phyloP scores from a whole-genome alignment of 1,284 basidiomycete genomes.

The Malassezia japonica region DNA sequence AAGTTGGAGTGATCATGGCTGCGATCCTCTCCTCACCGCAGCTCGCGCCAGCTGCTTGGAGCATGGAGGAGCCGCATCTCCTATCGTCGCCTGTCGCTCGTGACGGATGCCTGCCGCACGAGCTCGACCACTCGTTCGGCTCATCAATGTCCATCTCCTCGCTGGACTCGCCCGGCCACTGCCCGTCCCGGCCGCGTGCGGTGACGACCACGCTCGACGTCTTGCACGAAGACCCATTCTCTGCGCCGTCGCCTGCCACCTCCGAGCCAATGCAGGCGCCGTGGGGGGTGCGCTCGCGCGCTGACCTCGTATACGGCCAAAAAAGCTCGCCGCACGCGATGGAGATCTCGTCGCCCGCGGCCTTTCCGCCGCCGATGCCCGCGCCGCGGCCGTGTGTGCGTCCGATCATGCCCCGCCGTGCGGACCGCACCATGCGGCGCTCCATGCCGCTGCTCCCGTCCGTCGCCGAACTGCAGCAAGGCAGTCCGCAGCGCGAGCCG shows the following conservation, averaged over 20 bases:
- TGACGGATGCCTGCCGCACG: slow-evolving; percentile 7
- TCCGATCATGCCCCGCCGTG: neutral
- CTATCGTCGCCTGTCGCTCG: neutral
- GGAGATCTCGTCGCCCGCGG: slow-evolving; percentile 36
- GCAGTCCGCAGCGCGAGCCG: slow-evolving; percentile 3
- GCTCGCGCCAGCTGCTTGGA: slow-evolving; percentile 1
- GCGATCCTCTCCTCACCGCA: slow-evolving; percentile 6
- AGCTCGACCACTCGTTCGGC: slow-evolving; percentile 43
- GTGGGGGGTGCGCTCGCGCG: neutral
- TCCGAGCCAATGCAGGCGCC: too few relatives aligned
- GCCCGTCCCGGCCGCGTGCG: slow-evolving; percentile 4
- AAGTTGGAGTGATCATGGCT: neutral
- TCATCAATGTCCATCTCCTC: slow-evolving; percentile 47
- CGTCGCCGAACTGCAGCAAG: neutral
- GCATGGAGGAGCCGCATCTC: slow-evolving; percentile 1
- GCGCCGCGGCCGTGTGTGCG: neutral
- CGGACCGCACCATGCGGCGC: neutral
- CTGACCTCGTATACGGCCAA: slow-evolving; percentile 22
- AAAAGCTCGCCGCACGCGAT: slow-evolving; percentile 40
- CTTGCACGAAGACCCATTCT: slow-evolving; percentile 11
- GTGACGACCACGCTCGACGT: neutral
- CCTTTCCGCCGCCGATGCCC: neutral
- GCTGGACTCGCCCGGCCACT: slow-evolving; percentile 24
- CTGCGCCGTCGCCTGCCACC: neutral
- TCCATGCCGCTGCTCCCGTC: slow-evolving; percentile 9